Evolutionary conservation across 495 filamentous ascomycete genomes (phyloP).

Genomic region (Rostrohypoxylon terebratum): DNA sequence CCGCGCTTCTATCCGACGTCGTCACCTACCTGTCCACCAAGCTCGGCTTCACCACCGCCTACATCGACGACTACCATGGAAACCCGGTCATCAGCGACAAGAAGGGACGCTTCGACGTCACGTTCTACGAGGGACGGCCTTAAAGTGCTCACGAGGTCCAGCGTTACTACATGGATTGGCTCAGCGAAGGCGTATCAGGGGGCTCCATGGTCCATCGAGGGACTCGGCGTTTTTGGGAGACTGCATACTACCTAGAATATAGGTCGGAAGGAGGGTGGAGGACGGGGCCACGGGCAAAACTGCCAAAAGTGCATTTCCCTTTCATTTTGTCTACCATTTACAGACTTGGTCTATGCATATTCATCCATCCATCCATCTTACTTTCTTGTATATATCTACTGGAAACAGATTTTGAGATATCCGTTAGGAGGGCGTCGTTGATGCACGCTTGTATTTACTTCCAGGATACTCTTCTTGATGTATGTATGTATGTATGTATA

Average conservation of each 20-base stretch:
- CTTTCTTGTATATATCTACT: conserved; percentile 11
- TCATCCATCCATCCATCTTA: background rate
- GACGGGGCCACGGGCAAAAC: background rate
- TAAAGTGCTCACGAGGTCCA: no score
- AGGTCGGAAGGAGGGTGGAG: background rate
- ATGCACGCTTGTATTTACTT: background rate
- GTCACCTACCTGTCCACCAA: conserved; percentile 30
- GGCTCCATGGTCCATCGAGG: background rate
- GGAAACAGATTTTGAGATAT: conserved; percentile 2
- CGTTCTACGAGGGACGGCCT: conserved; percentile 30
- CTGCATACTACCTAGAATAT: no score
- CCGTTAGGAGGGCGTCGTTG: background rate
- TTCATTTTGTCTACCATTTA: background rate
- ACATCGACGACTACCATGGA: conserved; percentile 47
- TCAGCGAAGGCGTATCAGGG: background rate
- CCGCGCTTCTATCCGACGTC: conserved; percentile 11
- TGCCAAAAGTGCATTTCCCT: background rate
- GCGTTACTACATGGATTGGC: no score
- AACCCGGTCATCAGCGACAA: conserved; percentile 45
- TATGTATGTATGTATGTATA: conserved; percentile 5
- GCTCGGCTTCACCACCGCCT: conserved; percentile 39
- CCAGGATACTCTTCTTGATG: background rate
- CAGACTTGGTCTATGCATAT: background rate
- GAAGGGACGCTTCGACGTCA: conserved; percentile 40
- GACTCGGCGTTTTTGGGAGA: conserved; percentile 7